These are phyloP conservation scores for Aspergillus niger DNA, from an alignment of 2,329 filamentous ascomycete species.

Conservation along the genomic window DNA sequence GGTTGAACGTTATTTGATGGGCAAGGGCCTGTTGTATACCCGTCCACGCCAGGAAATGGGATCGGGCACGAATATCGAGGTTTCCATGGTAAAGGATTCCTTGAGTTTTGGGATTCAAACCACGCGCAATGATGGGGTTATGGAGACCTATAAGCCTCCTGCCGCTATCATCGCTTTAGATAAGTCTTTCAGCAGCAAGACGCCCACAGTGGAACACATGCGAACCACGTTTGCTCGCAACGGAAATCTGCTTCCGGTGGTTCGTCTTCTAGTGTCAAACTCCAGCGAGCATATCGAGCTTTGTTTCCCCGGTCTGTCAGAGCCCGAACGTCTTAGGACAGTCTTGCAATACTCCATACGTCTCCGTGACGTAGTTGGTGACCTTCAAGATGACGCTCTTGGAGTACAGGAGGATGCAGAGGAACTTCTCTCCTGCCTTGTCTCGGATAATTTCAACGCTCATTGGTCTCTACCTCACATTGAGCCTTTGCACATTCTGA, in stretches of 20 bases:
- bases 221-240: conserved; percentile 39
- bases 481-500: conserved; percentile 40
- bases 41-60: conserved; percentile 36
- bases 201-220: conserved; percentile 42
- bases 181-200: conserved; percentile 43
- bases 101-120: conserved; percentile 42
- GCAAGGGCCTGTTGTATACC: conserved; percentile 42
- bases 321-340: conserved; percentile 36
- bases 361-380: conserved; percentile 40
- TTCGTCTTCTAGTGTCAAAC: conserved; percentile 49
- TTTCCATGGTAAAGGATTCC: conserved; percentile 39
- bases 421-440: conserved; percentile 37
- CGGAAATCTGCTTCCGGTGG: conserved; percentile 43
- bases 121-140: conserved; percentile 31
- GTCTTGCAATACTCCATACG: conserved; percentile 38
- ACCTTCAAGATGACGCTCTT: conserved; percentile 45
- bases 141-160: conserved; percentile 37
- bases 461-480: conserved; percentile 43
- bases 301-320: conserved; percentile 43
- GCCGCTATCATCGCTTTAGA: conserved; percentile 49
- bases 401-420: conserved; percentile 44
- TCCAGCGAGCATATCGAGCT: conserved; percentile 49
- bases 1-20: conserved; percentile 46
- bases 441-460: conserved; percentile 39
- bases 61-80: conserved; percentile 32